Evolutionary conservation across 768 basidiomycete genomes (phyloP), one percentile per base, ranked within the genome.

Genomic region (Paxillus ammoniavirescens): DNA sequence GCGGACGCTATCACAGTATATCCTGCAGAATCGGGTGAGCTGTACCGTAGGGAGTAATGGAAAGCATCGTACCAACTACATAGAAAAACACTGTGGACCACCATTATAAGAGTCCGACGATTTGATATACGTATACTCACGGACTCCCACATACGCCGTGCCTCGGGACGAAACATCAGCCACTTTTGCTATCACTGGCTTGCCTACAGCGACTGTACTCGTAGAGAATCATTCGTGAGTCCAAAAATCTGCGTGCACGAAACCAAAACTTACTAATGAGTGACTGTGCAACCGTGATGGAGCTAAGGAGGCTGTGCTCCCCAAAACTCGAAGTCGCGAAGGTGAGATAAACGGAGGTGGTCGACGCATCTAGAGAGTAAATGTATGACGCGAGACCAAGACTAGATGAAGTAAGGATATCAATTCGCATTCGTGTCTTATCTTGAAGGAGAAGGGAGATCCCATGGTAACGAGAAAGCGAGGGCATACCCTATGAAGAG

Each of bases 151-250:
- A 62, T 83, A 89, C 1, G 86, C 83, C 40, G 75, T 76, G 17
- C 83, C 84, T 60, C 89, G 78, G 21, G 87, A 88, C 13, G 80
- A 72, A 8, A 87, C 81, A 65, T 91, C 88, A 8, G 87, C 82
- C 38, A 89, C 66, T 68, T 89, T 89, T 1, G 89, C 87, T 56
- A 88, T 82, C 36, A 87, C 73, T 1, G 89, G 88, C 70, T 89
- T 89, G 18, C 75, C 75, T 23, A 80, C 73, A 37, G 76, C 79
- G 53, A 77, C 73, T 64, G 64, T 62, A 65, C 5, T 28, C 41
- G 30, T 21, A 42, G 42, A 15, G 26, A 13, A 4, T 49, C 40
- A 23, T 44, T 43, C 30, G 15, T 61, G 45, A 56, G 66, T 26
- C 60, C 63, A n/a, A 14, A 0, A 9, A 2, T 30, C 8, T 46